Percentiles rank a stretch among this genome's conserved stretches.
Evolutionary conservation across 2,329 filamentous ascomycete genomes (phyloP).

Genomic region (Xylariaceae sp.): DNA sequence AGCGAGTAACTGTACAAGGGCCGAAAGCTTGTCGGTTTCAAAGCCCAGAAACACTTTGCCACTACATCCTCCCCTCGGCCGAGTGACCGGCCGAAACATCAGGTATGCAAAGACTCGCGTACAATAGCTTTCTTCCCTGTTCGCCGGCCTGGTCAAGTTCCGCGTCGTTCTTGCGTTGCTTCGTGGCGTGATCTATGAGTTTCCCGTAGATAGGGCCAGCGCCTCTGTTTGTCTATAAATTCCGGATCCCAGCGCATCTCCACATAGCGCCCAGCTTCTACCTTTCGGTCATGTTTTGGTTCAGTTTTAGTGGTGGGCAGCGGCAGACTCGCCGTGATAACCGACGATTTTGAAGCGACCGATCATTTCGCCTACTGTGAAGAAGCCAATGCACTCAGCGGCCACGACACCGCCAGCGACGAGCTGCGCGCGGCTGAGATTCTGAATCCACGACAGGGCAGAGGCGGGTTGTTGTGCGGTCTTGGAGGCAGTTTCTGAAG

Average conservation of each 20-base stretch:
- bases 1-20: conserved; percentile 27
- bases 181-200: conserved; percentile 1
- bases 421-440: conserved; percentile 68
- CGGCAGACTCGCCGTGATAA: conserved; percentile 70
- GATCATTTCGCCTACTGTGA: conserved; percentile 96
- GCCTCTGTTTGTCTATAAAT: conserved; percentile 17
- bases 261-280: conserved; percentile 12
- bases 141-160: conserved; percentile 10
- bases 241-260: conserved; percentile 21
- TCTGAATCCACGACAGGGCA: conserved; percentile 53
- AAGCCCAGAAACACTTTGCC: conserved; percentile 9
- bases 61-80: conserved; percentile 9
- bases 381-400: conserved; percentile 92
- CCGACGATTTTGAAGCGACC: conserved; percentile 93
- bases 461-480: conserved; percentile 44
- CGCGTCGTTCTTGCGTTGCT: conserved; percentile 8
- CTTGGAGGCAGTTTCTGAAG: conserved; percentile 43
- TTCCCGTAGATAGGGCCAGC: conserved; percentile 8
- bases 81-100: too few species aligned
- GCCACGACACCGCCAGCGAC: conserved; percentile 71
- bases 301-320: conserved; percentile 55
- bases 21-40: conserved; percentile 17
- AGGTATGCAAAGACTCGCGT: too few species aligned
- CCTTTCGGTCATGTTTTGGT: conserved; percentile 13
- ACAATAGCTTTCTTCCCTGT: too few species aligned